A percentile compares a stretch with the other conserved stretches of the same genome.
Conservation (phyloP, 305 asterid genomes). For the Rubia balearica region DNA sequence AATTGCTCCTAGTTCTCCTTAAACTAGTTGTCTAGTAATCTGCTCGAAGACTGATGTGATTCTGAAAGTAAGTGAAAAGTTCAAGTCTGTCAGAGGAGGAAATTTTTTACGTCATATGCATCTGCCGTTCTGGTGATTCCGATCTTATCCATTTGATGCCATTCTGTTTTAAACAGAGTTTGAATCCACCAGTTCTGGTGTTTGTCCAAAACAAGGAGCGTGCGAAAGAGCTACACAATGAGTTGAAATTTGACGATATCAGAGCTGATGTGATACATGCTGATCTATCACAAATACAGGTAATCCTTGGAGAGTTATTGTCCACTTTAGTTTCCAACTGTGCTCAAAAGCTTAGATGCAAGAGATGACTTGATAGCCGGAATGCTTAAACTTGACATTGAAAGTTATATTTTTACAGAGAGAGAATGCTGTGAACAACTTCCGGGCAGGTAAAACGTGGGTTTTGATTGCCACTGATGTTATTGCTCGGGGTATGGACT, state of each 20-base stretch:
- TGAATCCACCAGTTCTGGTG: conserved; percentile 74
- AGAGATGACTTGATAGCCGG: background rate
- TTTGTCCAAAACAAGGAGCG: conserved; percentile 89
- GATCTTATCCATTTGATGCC: conserved; percentile 1
- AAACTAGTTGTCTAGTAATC: background rate
- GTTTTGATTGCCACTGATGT: conserved; percentile 88
- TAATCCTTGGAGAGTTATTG: conserved; percentile 13
- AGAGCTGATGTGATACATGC: conserved; percentile 80
- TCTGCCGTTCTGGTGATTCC: background rate
- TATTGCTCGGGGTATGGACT: conserved; percentile 94
- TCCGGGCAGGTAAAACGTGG: conserved; percentile 94
- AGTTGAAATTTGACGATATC: conserved; percentile 57
- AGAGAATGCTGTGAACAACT: conserved; percentile 68
- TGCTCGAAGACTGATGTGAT: background rate
- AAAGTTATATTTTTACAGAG: conserved; percentile 33
- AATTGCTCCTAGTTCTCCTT: background rate
- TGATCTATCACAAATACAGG: conserved; percentile 61
- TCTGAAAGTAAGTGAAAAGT: background rate
- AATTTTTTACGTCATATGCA: background rate
- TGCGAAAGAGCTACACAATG: conserved; percentile 66
- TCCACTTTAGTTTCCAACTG: background rate
- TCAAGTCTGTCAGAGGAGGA: background rate
- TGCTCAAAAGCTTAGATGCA: background rate
- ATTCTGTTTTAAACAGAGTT: conserved; percentile 38
- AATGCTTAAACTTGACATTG: background rate